phyloP scores from a whole-genome alignment of 345 rosid species.

The Syzygium grande region DNA sequence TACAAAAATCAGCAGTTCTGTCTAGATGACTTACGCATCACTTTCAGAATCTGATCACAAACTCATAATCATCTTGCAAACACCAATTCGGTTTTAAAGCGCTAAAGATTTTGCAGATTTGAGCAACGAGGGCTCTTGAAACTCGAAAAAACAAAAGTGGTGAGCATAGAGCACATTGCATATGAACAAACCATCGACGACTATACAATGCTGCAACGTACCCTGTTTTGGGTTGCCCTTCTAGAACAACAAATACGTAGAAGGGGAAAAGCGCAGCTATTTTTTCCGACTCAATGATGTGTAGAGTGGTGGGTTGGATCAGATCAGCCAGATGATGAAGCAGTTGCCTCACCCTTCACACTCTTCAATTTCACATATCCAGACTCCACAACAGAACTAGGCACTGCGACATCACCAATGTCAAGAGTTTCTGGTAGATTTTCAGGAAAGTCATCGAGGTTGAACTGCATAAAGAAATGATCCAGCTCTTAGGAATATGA shows the following conservation, averaged over 20 bases:
- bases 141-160: neutral
- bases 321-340: conserved; percentile 38
- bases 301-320: conserved; percentile 24
- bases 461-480: conserved; percentile 29
- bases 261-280: neutral
- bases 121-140: neutral
- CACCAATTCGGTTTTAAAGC: neutral
- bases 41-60: neutral
- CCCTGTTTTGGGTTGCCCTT: neutral
- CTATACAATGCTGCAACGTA: neutral
- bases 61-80: neutral
- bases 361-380: conserved; percentile 44
- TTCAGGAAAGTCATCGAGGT: conserved; percentile 40
- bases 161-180: neutral
- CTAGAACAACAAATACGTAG: neutral
- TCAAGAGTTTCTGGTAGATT: conserved; percentile 77
- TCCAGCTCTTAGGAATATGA: neutral
- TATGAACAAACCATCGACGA: neutral
- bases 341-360: conserved; percentile 33
- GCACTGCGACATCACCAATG: conserved; percentile 74
- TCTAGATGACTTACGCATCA: neutral
- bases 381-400: conserved; percentile 17
- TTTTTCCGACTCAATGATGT: conserved; percentile 13
- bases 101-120: neutral
- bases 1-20: neutral